Evolutionary conservation across 805 yeast species (phyloP).

Genomic region (Yarrowia phangngaensis): DNA sequence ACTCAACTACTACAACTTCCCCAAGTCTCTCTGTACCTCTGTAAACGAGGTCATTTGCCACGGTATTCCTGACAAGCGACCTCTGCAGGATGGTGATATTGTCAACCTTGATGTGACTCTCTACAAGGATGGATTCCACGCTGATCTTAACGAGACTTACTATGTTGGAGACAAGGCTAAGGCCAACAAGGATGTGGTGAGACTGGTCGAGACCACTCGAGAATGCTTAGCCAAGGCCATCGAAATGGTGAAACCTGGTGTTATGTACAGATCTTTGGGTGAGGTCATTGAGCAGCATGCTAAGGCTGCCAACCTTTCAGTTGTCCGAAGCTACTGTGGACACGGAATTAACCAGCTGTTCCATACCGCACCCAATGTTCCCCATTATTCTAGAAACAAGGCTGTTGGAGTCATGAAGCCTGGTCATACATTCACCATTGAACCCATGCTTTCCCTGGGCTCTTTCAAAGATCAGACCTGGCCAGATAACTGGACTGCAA

Average conservation of each 20-base stretch:
- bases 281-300: conserved; percentile 86
- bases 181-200: conserved; percentile 73
- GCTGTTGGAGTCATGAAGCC: conserved; percentile 91
- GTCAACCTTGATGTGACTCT: conserved; percentile 85
- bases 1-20: conserved; percentile 87
- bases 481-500: conserved; percentile 98
- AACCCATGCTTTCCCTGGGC: conserved; percentile 93
- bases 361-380: conserved; percentile 89
- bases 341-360: conserved; percentile 86
- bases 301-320: conserved; percentile 68
- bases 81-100: conserved; percentile 88
- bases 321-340: conserved; percentile 87
- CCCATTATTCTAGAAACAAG: conserved; percentile 92
- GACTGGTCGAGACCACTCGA: conserved; percentile 87
- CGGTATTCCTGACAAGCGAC: conserved; percentile 91
- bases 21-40: conserved; percentile 88
- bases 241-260: conserved; percentile 82
- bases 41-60: conserved; percentile 95
- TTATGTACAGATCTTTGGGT: conserved; percentile 81
- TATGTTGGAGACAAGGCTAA: conserved; percentile 89
- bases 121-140: conserved; percentile 83
- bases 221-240: conserved; percentile 85
- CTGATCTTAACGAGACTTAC: conserved; percentile 94
- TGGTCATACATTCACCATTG: conserved; percentile 95
- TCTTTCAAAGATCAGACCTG: conserved; percentile 73